Percentiles rank a stretch among this genome's conserved stretches.
Conservation (phyloP, 139 green algal species). For the Chlorokybus atmophyticus region DNA sequence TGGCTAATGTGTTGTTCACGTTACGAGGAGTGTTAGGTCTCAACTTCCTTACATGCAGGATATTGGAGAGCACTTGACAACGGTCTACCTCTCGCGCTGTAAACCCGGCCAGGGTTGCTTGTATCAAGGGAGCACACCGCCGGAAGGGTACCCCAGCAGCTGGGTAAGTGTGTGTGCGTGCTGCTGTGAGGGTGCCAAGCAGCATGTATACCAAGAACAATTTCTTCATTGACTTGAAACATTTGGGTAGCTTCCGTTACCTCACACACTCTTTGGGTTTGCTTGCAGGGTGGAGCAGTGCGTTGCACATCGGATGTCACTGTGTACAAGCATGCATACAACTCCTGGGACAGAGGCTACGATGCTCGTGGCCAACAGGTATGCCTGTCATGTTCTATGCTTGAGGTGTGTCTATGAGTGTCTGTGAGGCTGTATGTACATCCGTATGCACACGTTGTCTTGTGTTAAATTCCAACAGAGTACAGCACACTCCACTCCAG, state of each 20-base stretch:
- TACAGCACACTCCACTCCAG: neutral
- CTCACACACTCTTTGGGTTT: neutral
- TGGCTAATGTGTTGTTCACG: constrained; percentile 1
- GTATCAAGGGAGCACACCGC: constrained; percentile 18
- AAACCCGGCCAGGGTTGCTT: constrained; percentile 8
- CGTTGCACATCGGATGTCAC: constrained; percentile 17
- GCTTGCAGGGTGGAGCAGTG: constrained; percentile 11
- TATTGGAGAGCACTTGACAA: constrained; percentile 16
- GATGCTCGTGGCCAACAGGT: constrained; percentile 16
- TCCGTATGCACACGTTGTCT: neutral
- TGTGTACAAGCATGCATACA: constrained; percentile 14
- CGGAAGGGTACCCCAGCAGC: constrained; percentile 13
- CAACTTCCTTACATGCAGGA: too few relatives aligned
- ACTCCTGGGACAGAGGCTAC: constrained; percentile 17
- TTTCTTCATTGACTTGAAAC: neutral
- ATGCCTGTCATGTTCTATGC: too few relatives aligned
- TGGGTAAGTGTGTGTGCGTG: constrained; percentile 14
- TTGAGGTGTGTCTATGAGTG: too few relatives aligned
- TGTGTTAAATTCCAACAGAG: neutral
- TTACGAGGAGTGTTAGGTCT: too few relatives aligned
- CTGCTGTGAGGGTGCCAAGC: too few relatives aligned
- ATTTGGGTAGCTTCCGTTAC: neutral
- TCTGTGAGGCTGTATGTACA: neutral
- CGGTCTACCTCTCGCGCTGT: constrained; percentile 15
- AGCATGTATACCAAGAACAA: too few relatives aligned